Evolutionary conservation across 179 eudicot species (phyloP).

Genomic region (Dionaea muscipula): DNA sequence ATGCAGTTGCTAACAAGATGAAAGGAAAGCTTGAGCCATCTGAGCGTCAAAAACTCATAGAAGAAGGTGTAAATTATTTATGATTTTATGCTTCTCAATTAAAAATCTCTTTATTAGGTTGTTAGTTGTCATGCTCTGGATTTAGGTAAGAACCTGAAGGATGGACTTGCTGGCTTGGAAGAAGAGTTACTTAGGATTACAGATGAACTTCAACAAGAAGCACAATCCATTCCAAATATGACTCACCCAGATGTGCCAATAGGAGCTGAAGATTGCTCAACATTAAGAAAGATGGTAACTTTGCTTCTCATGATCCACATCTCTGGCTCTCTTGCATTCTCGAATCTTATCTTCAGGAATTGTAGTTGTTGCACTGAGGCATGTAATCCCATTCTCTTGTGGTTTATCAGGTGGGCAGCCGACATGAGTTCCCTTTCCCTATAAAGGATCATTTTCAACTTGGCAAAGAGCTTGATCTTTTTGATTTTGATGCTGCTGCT

Average conservation of each 20-base stretch:
- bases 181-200: constrained; percentile 65
- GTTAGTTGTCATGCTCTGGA: constrained; percentile 8
- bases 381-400: too few species aligned
- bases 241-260: constrained; percentile 85
- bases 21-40: constrained; percentile 67
- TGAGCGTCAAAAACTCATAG: constrained; percentile 75
- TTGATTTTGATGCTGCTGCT: constrained; percentile 86
- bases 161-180: constrained; percentile 53
- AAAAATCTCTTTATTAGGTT: background rate
- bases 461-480: constrained; percentile 80
- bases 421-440: constrained; percentile 47
- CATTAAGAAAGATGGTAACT: constrained; percentile 54
- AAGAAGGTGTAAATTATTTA: constrained; percentile 50
- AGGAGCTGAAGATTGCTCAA: constrained; percentile 72
- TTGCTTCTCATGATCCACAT: background rate
- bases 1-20: constrained; percentile 89
- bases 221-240: constrained; percentile 80
- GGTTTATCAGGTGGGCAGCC: constrained; percentile 47
- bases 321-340: background rate
- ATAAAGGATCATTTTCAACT: constrained; percentile 74
- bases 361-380: too few species aligned
- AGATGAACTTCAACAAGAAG: constrained; percentile 82
- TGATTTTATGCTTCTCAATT: background rate
- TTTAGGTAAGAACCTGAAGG: constrained; percentile 76
- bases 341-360: background rate